These are phyloP conservation scores for Rubroboletus pulcherrimus DNA, from an alignment of 768 basidiomycete genomes.

Conservation along the genomic window DNA sequence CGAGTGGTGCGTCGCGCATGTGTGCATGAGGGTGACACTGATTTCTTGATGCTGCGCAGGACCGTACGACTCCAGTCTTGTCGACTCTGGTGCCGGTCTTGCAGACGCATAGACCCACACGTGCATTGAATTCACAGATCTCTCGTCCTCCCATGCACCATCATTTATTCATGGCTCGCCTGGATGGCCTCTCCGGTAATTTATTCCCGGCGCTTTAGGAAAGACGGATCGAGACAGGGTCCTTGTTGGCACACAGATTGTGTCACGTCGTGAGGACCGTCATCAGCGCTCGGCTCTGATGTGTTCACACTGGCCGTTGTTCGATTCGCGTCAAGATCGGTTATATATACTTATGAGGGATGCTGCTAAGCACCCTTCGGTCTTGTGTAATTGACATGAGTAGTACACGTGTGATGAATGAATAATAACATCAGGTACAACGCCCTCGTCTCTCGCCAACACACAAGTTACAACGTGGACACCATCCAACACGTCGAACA, in stretches of 20 bases:
- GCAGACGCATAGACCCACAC: not conserved
- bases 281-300: not conserved
- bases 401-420: conserved; percentile 7
- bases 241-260: not conserved
- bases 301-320: not conserved
- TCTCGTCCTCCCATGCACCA: not conserved
- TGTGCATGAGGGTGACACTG: not conserved
- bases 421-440: not conserved
- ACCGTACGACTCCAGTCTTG: not conserved
- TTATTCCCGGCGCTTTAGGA: conserved; percentile 3
- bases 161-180: conserved; percentile 1
- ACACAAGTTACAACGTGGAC: not conserved
- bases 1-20: conserved; percentile 11
- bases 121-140: not conserved
- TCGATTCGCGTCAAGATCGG: not conserved
- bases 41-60: conserved; percentile 1
- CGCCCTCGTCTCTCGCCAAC: not conserved
- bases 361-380: not conserved
- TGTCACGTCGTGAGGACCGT: not conserved
- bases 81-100: conserved; percentile 1
- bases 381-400: not conserved
- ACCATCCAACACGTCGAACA: not conserved
- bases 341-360: not conserved
- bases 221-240: not conserved
- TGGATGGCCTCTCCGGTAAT: conserved; percentile 7